Evolutionary conservation across 768 basidiomycete genomes (phyloP).

Genomic region (Suillus subluteus): DNA sequence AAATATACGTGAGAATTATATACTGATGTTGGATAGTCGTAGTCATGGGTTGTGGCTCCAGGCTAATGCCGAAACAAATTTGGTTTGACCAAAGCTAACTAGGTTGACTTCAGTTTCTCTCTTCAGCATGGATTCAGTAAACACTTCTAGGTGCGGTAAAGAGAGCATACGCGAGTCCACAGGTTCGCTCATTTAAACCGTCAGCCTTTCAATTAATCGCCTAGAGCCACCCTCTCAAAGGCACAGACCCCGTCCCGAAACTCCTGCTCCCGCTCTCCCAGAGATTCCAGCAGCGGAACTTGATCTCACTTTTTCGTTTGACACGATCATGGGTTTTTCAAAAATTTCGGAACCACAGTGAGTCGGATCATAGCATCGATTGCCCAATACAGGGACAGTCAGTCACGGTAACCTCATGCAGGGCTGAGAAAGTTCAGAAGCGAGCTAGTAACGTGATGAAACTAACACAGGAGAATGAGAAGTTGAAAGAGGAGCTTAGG

Average conservation of each 20-base stretch:
- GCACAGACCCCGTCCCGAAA: constrained; percentile 18
- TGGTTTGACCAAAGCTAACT: not conserved
- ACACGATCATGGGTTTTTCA: constrained; percentile 43
- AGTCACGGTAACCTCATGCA: constrained; percentile 33
- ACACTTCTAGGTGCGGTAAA: constrained; percentile 27
- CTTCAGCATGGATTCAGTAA: constrained; percentile 27
- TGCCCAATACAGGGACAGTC: constrained; percentile 32
- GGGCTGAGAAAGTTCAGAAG: constrained; percentile 54
- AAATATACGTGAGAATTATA: not conserved
- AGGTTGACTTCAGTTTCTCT: not conserved
- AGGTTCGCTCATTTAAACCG: constrained; percentile 25
- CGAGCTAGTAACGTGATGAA: constrained; percentile 79
- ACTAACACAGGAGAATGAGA: constrained; percentile 78
- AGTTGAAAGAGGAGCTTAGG: constrained; percentile 72
- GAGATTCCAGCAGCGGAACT: constrained; percentile 56
- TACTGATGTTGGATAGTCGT: not conserved
- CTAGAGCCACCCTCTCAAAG: constrained; percentile 22
- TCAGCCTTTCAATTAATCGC: constrained; percentile 25
- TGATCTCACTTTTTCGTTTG: constrained; percentile 46
- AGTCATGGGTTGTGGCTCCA: constrained; percentile 1
- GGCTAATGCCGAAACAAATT: not conserved
- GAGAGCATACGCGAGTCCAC: constrained; percentile 11
- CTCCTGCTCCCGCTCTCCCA: constrained; percentile 44
- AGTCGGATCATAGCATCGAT: constrained; percentile 38
- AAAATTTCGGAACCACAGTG: constrained; percentile 43